Evolutionary conservation across 352 stramenopile species (phyloP), one percentile per base, ranked within the genome.

Genomic region (Phytopythium cucurbitacearum): DNA sequence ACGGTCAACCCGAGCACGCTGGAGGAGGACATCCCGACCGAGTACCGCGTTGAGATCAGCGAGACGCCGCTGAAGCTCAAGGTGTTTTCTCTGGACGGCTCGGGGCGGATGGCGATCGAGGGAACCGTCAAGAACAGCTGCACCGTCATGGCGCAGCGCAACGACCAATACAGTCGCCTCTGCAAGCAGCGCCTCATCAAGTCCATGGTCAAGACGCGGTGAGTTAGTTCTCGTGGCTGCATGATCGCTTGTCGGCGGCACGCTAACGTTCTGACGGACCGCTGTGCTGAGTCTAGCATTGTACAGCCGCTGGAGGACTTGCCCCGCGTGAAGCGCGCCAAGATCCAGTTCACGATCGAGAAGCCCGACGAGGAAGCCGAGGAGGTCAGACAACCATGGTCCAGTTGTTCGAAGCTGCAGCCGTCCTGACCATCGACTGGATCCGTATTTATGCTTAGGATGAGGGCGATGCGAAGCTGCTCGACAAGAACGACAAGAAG

Each of bases 51-150:
- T 32, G 81, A 91, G 57, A 86, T 92, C 34, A 74, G 76, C 44
- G 73, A 84, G 62, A 87, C 81, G 32, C 78, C 80, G 42, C 63
- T 93, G 41, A 88, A 89, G 69, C 67, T 93, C 51, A 89, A 89
- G 49, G 81, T 94, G 35, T 92, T 94, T 41, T 92, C 81, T 12
- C 73, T 91, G 15, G 85, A 94, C 54, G 85, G 82, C 21, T 93
- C 85, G 7, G 85, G 85, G 3, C 80, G 85, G 42, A 93, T 94
- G 85, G 85, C 85, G 16, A 87, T 94, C 47, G 85, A 94, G 65
- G 85, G 85, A 46, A 91, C 79, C 0, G 79, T 94, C 37, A 94
- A 86, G 65, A 85, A 91, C 55, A 92, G 73, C 65, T 92, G 85
- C 67, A 89, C 76, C 48, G 71, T 94, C 59, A 89, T 93, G 74